Evolutionary conservation across 1,284 basidiomycete species (phyloP), one percentile per base, ranked within the genome.

Genomic region (Cystobasidium slooffiae): DNA sequence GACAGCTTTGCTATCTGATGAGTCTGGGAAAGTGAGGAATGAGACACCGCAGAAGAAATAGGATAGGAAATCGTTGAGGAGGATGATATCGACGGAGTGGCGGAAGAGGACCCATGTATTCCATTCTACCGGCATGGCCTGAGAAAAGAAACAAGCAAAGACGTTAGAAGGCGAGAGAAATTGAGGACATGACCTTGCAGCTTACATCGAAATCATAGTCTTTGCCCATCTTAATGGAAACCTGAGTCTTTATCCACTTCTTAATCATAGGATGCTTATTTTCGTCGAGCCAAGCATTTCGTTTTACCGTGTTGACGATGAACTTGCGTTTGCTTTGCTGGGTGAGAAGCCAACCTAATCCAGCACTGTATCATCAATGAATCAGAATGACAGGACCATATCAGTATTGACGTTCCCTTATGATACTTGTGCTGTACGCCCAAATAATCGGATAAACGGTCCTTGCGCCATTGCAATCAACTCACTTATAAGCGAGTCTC

Each of bases 31-130:
- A 83, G 91, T 92, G 73, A 93, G 87, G 85, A 93, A 95, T 10
- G 82, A 82, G 58, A 83, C 80, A 0, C 95, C 94, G 82, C 98
- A 98, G 86, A 97, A 89, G 83, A 91, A 92, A 82, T 98, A 99
- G 0, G 96, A 90, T 74, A 96, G 82, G 82, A 99, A 99, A 82
- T 97, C 94, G 82, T 99, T 99, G 78, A 98, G 87, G 47, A 99
- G 86, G 79, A 99, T 97, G 53, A 97, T 89, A 82, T 99, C 96
- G 43, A 99, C 96, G 20, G 90, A 85, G 82, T 94, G 92, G 67
- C 93, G 88, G 82, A 94, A 95, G 53, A 94, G 85, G n/a, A 96
- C 85, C 94, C 94, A 96, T 2, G 91, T 88, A 78, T 93, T 94
- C 83, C 92, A 94, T 81, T 93, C 92, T 74, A 92, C 64, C 3